phyloP scores from a whole-genome alignment of 75 land plant genomes.

The Pseudotsuga menziesii region DNA sequence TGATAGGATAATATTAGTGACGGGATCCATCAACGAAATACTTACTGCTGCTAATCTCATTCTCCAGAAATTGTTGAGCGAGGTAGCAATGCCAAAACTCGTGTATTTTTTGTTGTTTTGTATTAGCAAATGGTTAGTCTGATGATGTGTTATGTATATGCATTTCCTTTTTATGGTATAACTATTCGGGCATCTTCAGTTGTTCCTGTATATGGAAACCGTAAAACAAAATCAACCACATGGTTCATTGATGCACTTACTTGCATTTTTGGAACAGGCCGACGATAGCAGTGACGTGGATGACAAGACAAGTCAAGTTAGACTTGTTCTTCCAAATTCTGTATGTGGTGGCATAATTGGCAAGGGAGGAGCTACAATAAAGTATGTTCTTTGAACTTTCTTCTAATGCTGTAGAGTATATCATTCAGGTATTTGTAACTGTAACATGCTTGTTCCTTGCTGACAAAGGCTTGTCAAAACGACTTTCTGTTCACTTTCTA shows the following conservation, averaged over 20 bases:
- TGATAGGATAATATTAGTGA: slow-evolving; percentile 76
- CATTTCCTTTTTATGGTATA: too few relatives aligned
- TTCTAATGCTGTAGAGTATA: background rate
- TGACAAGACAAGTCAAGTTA: slow-evolving; percentile 47
- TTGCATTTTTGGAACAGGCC: slow-evolving; percentile 19
- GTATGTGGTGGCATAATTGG: slow-evolving; percentile 93
- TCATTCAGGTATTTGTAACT: too few relatives aligned
- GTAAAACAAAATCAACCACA: too few relatives aligned
- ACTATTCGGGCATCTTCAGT: too few relatives aligned
- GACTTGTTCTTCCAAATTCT: slow-evolving; percentile 78
- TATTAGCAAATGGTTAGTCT: background rate
- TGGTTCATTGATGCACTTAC: too few relatives aligned
- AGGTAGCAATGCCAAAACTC: slow-evolving; percentile 35
- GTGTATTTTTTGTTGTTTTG: background rate
- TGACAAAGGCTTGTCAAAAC: too few relatives aligned
- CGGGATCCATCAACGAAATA: slow-evolving; percentile 57
- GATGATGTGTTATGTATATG: too few relatives aligned
- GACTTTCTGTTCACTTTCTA: too few relatives aligned
- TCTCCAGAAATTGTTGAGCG: slow-evolving; percentile 59
- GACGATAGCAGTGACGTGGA: slow-evolving; percentile 63
- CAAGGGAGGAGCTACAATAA: slow-evolving; percentile 85
- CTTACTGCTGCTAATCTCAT: slow-evolving; percentile 72
- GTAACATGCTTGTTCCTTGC: too few relatives aligned
- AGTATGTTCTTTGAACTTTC: slow-evolving; percentile 52
- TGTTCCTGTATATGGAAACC: too few relatives aligned